Base-by-base conservation (phyloP, 2,329 filamentous ascomycete species). In the Diplodia corticola region DNA sequence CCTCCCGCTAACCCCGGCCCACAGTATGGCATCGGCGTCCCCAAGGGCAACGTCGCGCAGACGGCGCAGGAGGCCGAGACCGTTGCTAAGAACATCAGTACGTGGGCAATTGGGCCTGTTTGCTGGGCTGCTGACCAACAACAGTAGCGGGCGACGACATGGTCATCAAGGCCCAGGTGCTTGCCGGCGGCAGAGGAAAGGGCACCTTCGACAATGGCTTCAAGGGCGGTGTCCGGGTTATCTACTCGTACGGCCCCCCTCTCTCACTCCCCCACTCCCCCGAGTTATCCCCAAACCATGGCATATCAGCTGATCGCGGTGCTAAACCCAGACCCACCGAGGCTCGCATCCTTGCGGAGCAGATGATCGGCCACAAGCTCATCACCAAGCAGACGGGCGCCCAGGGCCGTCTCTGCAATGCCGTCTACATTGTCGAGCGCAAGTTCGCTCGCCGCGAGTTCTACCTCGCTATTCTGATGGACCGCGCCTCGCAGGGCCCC, bases 321-420 rank as follows among this genome's bases (percentile, higher is more conserved):
- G 64, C 53, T 30, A 46, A 37, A 37, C 15, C 28, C 70, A 89
- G 86, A 68, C 92, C 95, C 68, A 93, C 93, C 75, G 87, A 89
- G 86, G 95, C 95, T 77, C 91, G 92, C 86, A 97, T 98, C 89
- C 97, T 99, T 79, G 94, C 95, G 73, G 88, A 94, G 74, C 93
- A 99, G 85, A 99, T 99, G 95, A 98, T 99, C 82, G 95, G 95
- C 78, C 94, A 99, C 85, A 97, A 97, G 84, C 92, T 99, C 82
- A 88, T 99, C 83, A 99, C 95, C 81, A 99, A 99, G 89, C 95
- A 99, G 86, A 99, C 95, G 67, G 95, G 95, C 80, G 92, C 94
- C 73, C 87, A 82, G 74, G 95, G 95, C 78, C 92, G 95, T 80
- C 88, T 96, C 79, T 99, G 95, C 88, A 98, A 91, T 82, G 88